phyloP scores from a whole-genome alignment of 2,329 filamentous ascomycete species.

The Grosmannia serpens region DNA sequence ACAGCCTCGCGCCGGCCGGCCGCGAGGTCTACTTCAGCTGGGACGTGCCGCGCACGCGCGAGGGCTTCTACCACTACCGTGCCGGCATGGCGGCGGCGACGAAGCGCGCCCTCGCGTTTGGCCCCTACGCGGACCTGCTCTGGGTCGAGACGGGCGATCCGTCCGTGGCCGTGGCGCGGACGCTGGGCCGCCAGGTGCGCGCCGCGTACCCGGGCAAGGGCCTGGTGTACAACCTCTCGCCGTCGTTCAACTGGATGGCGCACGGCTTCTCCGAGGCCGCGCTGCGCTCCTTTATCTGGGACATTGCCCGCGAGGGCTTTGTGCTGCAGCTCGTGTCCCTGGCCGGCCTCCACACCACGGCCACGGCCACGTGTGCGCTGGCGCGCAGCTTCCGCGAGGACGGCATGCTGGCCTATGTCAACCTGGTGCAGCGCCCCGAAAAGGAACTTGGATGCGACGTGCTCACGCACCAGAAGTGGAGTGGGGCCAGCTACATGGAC shows the following conservation, averaged over 20 bases:
- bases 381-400: slow-evolving; percentile 74
- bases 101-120: slow-evolving; percentile 86
- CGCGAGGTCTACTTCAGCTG: slow-evolving; percentile 64
- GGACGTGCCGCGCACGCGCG: slow-evolving; percentile 84
- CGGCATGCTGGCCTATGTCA: slow-evolving; percentile 96
- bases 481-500: slow-evolving; percentile 61
- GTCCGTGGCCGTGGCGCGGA: slow-evolving; percentile 61
- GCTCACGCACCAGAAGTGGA: slow-evolving; percentile 89
- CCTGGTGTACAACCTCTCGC: slow-evolving; percentile 90
- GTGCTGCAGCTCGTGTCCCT: slow-evolving; percentile 57
- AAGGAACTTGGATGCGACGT: slow-evolving; percentile 88
- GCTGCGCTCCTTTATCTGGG: slow-evolving; percentile 90
- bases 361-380: slow-evolving; percentile 59
- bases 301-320: slow-evolving; percentile 80
- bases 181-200: slow-evolving; percentile 68
- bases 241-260: slow-evolving; percentile 97
- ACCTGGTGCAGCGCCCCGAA: slow-evolving; percentile 77
- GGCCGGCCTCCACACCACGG: slow-evolving; percentile 55
- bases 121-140: slow-evolving; percentile 83
- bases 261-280: slow-evolving; percentile 80
- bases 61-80: slow-evolving; percentile 86
- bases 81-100: slow-evolving; percentile 78
- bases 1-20: slow-evolving; percentile 51
- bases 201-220: slow-evolving; percentile 63
- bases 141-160: slow-evolving; percentile 97